Conservation (phyloP, 2,329 filamentous ascomycete species). For the Penicillium sp. region DNA sequence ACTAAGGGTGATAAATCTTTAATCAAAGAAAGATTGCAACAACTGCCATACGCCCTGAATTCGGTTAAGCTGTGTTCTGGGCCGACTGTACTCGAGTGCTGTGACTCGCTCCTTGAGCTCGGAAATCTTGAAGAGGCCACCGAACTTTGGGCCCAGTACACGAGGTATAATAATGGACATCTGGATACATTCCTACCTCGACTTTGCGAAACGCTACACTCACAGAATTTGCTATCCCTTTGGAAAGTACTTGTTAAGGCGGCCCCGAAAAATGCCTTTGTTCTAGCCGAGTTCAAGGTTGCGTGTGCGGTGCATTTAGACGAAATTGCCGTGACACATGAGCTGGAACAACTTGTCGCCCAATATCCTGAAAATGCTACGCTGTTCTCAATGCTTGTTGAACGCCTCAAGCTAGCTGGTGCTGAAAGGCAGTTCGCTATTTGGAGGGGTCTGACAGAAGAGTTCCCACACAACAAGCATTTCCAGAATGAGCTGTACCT, state of each 20-base stretch:
- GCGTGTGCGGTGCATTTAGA: background rate
- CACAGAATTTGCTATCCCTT: background rate
- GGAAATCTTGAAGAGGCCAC: conserved; percentile 1
- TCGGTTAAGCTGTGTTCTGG: background rate
- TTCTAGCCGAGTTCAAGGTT: conserved; percentile 3
- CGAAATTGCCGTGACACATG: background rate
- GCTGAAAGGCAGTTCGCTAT: background rate
- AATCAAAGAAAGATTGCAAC: background rate
- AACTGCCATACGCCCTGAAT: background rate
- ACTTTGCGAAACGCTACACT: conserved; percentile 2
- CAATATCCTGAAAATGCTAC: conserved; percentile 4
- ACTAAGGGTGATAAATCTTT: background rate
- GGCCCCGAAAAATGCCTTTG: background rate
- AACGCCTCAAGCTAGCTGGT: conserved; percentile 2
- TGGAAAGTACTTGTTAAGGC: conserved; percentile 3
- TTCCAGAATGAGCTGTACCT: conserved; percentile 3
- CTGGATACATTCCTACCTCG: background rate
- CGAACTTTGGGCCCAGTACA: conserved; percentile 2
- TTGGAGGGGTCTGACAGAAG: conserved; percentile 3
- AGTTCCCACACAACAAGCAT: background rate
- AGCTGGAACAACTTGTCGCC: background rate
- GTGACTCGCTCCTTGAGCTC: background rate
- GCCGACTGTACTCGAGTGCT: background rate
- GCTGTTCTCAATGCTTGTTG: conserved; percentile 1
- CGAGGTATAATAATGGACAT: background rate